Base-by-base conservation (phyloP, 495 filamentous ascomycete species). In the Xylaria cubensis region DNA sequence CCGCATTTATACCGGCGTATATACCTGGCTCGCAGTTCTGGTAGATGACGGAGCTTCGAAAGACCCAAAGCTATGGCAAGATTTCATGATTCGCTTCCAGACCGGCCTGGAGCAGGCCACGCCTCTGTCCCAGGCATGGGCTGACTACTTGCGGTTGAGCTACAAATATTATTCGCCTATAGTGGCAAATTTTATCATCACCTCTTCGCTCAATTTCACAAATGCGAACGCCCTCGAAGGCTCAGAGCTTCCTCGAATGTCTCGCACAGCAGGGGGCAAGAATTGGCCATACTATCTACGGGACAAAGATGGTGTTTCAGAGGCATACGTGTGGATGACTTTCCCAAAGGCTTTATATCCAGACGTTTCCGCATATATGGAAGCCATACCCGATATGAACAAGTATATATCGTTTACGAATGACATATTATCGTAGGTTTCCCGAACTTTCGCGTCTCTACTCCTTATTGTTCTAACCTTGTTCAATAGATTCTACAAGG, bases 401-500 rank as follows among this genome's bases (percentile, higher is more conserved):
- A 70, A 48, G 39, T 75, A 73, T 26, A 53, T 73, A 24, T 69
- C 59, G 1, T 65, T 75, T 2, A 50, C 62, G 3, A 75, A 75
- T 24, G 74, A 75, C 64, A 66, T 73, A 24, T 34, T 75, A 41
- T 75, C 74, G 74, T 73, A 15, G 73, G 74, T 70, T 42, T 34
- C 7, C 55, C 48, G 2, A n/a, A 0, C 50, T n/a, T 62, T 0
- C 10, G 3, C 48, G 1, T 19, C 10, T 55, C 9, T n/a, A 21
- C 17, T 15, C 13, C 24, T 0, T 17, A 42, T 17, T 53, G 12
- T 24, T 29, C 10, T 63, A 41, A 50, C 53, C 17, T 48, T 13
- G 5, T 55, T 56, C 4, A 4, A 55, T 39, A 75, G 83, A 76
- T 85, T 82, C 67, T 83, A 85, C 48, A 84, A 85, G 24, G 83